phyloP scores from a whole-genome alignment of 164 flowering plant genomes.

The Umbilicus rupestris region DNA sequence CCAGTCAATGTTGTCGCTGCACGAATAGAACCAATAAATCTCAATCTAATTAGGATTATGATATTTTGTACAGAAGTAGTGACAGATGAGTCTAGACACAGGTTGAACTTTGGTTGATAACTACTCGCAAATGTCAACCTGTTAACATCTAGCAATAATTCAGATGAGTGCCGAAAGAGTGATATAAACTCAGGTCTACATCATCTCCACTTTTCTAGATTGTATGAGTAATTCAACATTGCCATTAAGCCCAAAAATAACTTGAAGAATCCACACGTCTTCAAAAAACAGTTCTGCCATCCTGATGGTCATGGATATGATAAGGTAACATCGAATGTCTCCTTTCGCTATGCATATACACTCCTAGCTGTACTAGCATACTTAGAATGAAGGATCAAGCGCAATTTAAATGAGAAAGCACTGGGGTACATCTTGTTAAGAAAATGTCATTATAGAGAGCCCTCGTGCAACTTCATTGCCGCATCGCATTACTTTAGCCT shows the following conservation, averaged over 20 bases:
- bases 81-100: not conserved
- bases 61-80: not conserved
- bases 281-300: not conserved
- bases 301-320: not conserved
- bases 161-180: not conserved
- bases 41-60: not conserved
- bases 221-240: not conserved
- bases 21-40: constrained; percentile 7
- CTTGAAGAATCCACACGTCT: not conserved
- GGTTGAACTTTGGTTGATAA: not conserved
- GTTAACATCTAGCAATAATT: not conserved
- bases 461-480: no score
- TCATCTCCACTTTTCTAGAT: not conserved
- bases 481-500: no score
- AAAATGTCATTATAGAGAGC: no score
- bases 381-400: not conserved
- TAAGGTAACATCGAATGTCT: not conserved
- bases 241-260: not conserved
- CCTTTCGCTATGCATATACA: not conserved
- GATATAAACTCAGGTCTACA: not conserved
- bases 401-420: not conserved
- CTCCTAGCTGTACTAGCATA: not conserved
- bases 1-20: constrained; percentile 76
- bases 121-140: not conserved
- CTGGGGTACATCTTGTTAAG: no score